These are phyloP conservation scores for Camelina hispida DNA, from an alignment of 345 rosid genomes.

Conservation along the genomic window DNA sequence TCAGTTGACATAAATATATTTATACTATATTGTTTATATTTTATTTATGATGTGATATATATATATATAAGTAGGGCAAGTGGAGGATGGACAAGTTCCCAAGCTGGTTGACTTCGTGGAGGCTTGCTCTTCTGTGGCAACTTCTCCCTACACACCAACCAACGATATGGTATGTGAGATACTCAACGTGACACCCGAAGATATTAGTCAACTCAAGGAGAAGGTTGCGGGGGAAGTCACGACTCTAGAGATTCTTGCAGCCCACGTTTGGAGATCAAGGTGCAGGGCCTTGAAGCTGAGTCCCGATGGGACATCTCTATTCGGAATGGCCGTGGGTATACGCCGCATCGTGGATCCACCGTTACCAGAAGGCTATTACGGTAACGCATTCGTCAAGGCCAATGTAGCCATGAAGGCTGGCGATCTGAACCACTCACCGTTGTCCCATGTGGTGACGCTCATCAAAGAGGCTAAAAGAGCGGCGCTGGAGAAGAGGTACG, in stretches of 20 bases:
- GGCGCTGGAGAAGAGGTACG: conserved; percentile 31
- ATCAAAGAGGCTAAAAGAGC: conserved; percentile 53
- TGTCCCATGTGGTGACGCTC: conserved; percentile 42
- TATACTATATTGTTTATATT: too few species aligned
- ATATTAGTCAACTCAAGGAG: conserved; percentile 47
- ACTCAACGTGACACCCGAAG: conserved; percentile 45
- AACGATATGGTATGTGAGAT: conserved; percentile 48
- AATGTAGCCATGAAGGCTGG: conserved; percentile 43
- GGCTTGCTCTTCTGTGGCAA: conserved; percentile 42
- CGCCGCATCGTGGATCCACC: conserved; percentile 51
- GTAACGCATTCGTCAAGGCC: conserved; percentile 61
- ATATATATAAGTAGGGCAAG: too few species aligned
- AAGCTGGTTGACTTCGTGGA: conserved; percentile 32
- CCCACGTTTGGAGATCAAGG: conserved; percentile 61
- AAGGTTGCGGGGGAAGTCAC: conserved; percentile 45
- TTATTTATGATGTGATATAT: not conserved
- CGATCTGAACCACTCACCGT: conserved; percentile 43
- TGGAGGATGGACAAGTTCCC: conserved; percentile 27
- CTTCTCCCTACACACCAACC: conserved; percentile 52
- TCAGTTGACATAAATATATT: too few species aligned
- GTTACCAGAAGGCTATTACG: conserved; percentile 56
- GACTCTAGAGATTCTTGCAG: conserved; percentile 57
- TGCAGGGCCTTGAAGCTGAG: conserved; percentile 52
- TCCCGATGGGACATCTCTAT: conserved; percentile 47
- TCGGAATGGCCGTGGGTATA: conserved; percentile 51